Base-by-base conservation (phyloP, 139 green algal genomes). In the Tetradesmus lagerheimii region DNA sequence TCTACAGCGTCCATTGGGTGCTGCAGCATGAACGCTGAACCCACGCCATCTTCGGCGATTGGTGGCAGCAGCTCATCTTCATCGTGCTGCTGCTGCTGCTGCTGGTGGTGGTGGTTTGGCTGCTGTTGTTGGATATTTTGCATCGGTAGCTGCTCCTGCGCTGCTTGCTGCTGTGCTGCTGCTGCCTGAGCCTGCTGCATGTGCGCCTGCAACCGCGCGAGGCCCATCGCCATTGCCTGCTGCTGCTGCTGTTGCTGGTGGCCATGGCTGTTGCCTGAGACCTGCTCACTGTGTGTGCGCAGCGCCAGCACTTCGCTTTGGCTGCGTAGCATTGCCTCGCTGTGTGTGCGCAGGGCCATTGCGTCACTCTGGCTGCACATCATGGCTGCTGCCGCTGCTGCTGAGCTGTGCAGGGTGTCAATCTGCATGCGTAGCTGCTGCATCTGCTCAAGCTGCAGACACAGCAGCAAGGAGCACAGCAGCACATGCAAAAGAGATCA, bases 181-280 rank as follows among this genome's bases (percentile, higher is more conserved):
- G 82, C 82, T 79, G 50, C 31, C 35, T 53, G 57, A 11, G 34
- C 57, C 50, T 53, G 27, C n/a, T 53, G 57, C 37, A 25, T 31
- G 38, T 53, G 57, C 1, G 38, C 35, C 25, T 45, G 25, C 57
- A 39, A 1, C n/a, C 57, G 57, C 12, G 37, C 45, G 0, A 86
- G 47, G 25, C 64, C 43, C 43, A 88, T 29, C 35, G 27, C 82
- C 82, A 76, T 29, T 37, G 38, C 47, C 84, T 41, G 62, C 37
- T 67, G 53, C 84, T 81, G 37, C 64, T 82, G 84, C 66, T 81
- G 85, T 67, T 83, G 85, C 71, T 89, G 85, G 67, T 83, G 85
- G 41, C 18, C 14, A 20, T 85, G 79, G 1, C 6, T 27, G 38
- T 66, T 62, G 79, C 27, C 37, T 50, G 38, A 20, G 1, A 38